Conservation (phyloP, 2,329 filamentous ascomycete genomes). For the Metarhizium sp. region DNA sequence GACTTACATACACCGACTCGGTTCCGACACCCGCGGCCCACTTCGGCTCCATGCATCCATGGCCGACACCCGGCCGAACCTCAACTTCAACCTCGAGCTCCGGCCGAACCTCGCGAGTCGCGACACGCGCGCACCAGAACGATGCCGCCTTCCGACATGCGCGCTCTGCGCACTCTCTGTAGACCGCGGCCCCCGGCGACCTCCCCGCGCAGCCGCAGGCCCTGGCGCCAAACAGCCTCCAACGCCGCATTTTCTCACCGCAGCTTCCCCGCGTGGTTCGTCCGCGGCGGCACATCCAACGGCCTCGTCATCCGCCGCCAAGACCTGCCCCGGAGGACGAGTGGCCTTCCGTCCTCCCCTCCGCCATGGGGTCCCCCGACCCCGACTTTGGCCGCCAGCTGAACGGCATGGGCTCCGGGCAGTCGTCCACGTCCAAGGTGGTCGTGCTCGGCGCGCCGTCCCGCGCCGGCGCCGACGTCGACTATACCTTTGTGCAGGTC, state of each 20-base stretch:
- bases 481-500: conserved; percentile 64
- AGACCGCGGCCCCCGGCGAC: no score
- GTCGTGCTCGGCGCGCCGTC: conserved; percentile 51
- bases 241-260: conserved; percentile 7
- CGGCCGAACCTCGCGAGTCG: no score
- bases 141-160: background rate
- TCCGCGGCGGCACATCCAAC: conserved; percentile 59
- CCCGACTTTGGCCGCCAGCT: conserved; percentile 55
- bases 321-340: conserved; percentile 25
- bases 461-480: conserved; percentile 44
- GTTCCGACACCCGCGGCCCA: no score
- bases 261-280: conserved; percentile 30
- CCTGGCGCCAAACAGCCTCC: background rate
- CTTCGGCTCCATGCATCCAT: no score
- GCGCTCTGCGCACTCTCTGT: no score
- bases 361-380: conserved; percentile 57
- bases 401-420: conserved; percentile 60
- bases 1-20: no score
- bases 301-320: conserved; percentile 42
- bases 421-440: conserved; percentile 62
- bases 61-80: no score
- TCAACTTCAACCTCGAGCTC: no score
- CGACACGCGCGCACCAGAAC: background rate
- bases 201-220: background rate
- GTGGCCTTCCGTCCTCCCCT: conserved; percentile 42